A percentile compares a stretch with the other conserved stretches of the same genome.
phyloP scores from a whole-genome alignment of 108 stramenopile genomes.

The Cylindrotheca fusiformis region DNA sequence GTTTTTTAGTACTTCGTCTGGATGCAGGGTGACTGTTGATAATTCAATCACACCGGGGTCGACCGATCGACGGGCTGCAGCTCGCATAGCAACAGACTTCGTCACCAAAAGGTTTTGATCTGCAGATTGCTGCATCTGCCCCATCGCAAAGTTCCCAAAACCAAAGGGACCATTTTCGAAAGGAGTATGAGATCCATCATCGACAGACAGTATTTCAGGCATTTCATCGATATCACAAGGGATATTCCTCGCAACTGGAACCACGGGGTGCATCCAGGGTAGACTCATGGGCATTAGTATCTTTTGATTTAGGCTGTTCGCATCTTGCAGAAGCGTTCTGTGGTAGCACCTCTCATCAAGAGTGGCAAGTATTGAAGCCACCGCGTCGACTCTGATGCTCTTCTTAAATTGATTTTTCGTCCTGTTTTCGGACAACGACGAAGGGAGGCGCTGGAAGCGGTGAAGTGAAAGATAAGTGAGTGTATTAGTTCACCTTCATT shows the following conservation, averaged over 20 bases:
- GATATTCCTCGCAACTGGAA: conserved; percentile 51
- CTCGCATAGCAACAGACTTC: conserved; percentile 14
- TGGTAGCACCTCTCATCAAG: conserved; percentile 33
- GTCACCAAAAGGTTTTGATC: conserved; percentile 24
- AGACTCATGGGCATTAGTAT: conserved; percentile 38
- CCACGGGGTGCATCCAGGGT: conserved; percentile 40
- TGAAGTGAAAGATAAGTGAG: too few species aligned
- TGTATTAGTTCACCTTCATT: too few species aligned
- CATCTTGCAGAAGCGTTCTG: conserved; percentile 23
- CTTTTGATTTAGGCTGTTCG: conserved; percentile 21
- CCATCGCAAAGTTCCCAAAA: conserved; percentile 62
- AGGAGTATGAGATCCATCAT: conserved; percentile 48
- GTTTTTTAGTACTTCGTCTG: too few species aligned
- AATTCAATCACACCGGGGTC: conserved; percentile 68
- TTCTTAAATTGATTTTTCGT: neutral
- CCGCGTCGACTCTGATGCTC: conserved; percentile 24
- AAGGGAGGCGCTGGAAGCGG: too few species aligned
- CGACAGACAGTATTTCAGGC: conserved; percentile 48
- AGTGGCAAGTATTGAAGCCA: conserved; percentile 19
- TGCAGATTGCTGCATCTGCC: conserved; percentile 37
- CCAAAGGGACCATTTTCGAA: conserved; percentile 56
- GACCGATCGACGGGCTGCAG: conserved; percentile 55
- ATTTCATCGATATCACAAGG: conserved; percentile 81
- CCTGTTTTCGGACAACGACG: too few species aligned
- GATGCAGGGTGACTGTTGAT: conserved; percentile 13